phyloP scores from a whole-genome alignment of 768 basidiomycete genomes.

The Rubroboletus pulcherrimus region DNA sequence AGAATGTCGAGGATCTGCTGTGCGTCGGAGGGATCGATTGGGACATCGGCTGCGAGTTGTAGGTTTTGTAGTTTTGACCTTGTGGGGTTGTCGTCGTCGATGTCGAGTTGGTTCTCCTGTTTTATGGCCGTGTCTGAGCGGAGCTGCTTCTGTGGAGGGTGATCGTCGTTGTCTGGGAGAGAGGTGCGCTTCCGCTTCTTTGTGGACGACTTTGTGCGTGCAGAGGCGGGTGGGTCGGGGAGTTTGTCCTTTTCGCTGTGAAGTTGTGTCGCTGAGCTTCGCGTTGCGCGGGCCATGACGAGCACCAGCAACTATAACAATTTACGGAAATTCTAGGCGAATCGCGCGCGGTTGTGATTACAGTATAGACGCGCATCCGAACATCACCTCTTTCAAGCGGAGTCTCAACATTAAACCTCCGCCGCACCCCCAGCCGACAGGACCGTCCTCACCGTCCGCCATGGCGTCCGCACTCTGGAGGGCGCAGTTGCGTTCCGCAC shows the following conservation, averaged over 20 bases:
- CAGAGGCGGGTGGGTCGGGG: conserved; percentile 22
- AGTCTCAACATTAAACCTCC: conserved; percentile 25
- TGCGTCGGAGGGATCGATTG: conserved; percentile 44
- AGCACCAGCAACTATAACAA: conserved; percentile 23
- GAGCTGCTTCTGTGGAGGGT: conserved; percentile 46
- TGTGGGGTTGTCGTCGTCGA: conserved; percentile 19
- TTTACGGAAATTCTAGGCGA: conserved; percentile 24
- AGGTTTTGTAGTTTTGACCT: conserved; percentile 23
- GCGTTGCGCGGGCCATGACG: conserved; percentile 71
- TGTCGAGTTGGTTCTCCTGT: conserved; percentile 28
- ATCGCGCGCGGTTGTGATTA: conserved; percentile 16
- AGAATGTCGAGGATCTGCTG: conserved; percentile 58
- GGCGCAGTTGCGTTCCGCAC: conserved; percentile 50
- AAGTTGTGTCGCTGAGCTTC: conserved; percentile 48
- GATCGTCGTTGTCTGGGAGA: conserved; percentile 39
- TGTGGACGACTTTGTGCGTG: conserved; percentile 30
- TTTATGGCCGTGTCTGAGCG: conserved; percentile 33
- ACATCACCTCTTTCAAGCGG: conserved; percentile 5
- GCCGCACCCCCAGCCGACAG: conserved; percentile 11
- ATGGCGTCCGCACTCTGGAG: conserved; percentile 43
- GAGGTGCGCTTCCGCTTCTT: conserved; percentile 71
- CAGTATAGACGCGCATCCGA: conserved; percentile 10
- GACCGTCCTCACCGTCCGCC: not conserved
- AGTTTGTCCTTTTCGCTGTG: conserved; percentile 31
- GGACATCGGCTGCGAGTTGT: conserved; percentile 44